A percentile compares a stretch with the other conserved stretches of the same genome.
Evolutionary conservation across 2,329 filamentous ascomycete genomes (phyloP).

Genomic region (Fusarium sp.): DNA sequence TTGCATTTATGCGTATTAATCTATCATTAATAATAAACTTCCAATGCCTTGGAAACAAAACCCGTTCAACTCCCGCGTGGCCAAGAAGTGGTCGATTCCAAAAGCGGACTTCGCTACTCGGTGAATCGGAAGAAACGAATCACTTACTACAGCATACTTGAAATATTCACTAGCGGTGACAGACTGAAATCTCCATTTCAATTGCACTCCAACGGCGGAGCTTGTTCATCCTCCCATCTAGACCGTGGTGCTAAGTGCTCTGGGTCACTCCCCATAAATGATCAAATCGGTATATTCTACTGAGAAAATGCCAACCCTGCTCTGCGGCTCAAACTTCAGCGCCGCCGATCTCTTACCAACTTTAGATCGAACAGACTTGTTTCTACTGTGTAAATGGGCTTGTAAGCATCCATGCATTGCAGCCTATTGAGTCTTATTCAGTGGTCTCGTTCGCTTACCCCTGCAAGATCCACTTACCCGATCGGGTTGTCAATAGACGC

Average conservation of each 20-base stretch:
- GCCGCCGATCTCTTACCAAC: neutral
- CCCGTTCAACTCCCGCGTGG: neutral
- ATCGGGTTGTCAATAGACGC: constrained; percentile 50
- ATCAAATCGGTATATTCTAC: neutral
- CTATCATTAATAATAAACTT: neutral
- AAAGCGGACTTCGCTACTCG: neutral
- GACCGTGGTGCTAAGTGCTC: neutral
- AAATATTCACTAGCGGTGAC: neutral
- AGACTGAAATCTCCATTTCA: neutral
- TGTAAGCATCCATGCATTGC: neutral
- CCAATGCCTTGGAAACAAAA: neutral
- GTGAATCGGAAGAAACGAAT: neutral
- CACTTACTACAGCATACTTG: neutral
- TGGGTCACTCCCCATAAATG: neutral
- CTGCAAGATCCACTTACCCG: constrained; percentile 30
- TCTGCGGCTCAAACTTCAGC: constrained; percentile 5
- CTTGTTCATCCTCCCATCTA: neutral
- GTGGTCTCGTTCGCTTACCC: constrained; percentile 9
- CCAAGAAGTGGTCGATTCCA: neutral
- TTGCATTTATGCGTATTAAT: neutral
- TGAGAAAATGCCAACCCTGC: neutral
- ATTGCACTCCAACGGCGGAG: neutral
- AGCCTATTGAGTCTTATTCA: neutral
- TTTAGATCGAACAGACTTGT: neutral
- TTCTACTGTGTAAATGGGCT: constrained; percentile 4